phyloP scores from a whole-genome alignment of 1,284 basidiomycete species.

The Ceratobasidium sp. region DNA sequence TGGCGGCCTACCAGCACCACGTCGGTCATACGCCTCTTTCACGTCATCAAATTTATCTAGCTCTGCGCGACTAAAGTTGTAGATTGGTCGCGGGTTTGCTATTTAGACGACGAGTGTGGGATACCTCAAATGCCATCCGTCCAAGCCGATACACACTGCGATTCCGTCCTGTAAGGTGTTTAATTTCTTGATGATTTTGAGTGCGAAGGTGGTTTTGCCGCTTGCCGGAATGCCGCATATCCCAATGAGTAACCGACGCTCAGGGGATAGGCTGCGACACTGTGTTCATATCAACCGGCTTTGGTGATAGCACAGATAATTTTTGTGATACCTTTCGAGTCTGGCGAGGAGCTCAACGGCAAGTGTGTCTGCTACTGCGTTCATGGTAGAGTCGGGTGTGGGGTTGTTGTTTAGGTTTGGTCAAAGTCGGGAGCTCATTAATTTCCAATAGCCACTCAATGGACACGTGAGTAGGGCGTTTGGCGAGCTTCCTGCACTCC shows the following conservation, averaged over 20 bases:
- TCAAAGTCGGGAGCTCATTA: not conserved
- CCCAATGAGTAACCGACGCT: slow-evolving; percentile 77
- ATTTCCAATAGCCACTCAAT: not conserved
- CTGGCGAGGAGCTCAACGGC: slow-evolving; percentile 21
- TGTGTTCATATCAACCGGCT: not conserved
- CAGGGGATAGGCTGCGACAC: slow-evolving; percentile 61
- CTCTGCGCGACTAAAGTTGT: slow-evolving; percentile 68
- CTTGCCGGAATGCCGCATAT: slow-evolving; percentile 85
- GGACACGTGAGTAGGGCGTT: slow-evolving; percentile 3
- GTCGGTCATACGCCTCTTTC: slow-evolving; percentile 74
- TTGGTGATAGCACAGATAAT: too few relatives aligned
- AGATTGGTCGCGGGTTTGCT: slow-evolving; percentile 1
- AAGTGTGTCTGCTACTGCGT: slow-evolving; percentile 32
- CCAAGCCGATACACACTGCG: slow-evolving; percentile 78
- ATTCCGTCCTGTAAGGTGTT: slow-evolving; percentile 59
- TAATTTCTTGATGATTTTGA: slow-evolving; percentile 65
- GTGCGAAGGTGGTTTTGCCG: slow-evolving; percentile 83
- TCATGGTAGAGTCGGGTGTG: slow-evolving; percentile 24
- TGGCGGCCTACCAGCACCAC: slow-evolving; percentile 62
- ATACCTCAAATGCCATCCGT: slow-evolving; percentile 79
- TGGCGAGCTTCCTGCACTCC: not conserved
- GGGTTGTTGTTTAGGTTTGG: slow-evolving; percentile 7
- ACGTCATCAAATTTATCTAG: slow-evolving; percentile 79
- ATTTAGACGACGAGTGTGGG: not conserved
- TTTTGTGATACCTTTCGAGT: slow-evolving; percentile 28